These are phyloP conservation scores for Geotrichum citri-aurantii DNA, from an alignment of 1,139 yeast genomes.

Conservation along the genomic window DNA sequence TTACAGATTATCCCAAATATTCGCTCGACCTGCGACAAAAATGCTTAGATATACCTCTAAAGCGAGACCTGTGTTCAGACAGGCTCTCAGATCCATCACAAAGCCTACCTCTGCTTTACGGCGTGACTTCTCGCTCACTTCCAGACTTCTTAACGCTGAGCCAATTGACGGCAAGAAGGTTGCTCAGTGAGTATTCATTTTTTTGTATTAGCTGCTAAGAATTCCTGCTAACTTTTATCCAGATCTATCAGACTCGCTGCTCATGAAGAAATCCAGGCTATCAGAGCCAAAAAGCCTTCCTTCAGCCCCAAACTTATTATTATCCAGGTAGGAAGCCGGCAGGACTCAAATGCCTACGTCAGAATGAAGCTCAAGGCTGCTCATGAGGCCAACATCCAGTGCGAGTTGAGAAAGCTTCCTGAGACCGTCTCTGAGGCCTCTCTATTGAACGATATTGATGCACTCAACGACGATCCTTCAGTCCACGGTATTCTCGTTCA, in stretches of 20 bases:
- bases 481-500: slow-evolving; percentile 91
- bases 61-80: slow-evolving; percentile 4
- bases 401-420: slow-evolving; percentile 33
- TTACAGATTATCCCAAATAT: background rate
- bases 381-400: slow-evolving; percentile 35
- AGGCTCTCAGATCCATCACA: slow-evolving; percentile 1
- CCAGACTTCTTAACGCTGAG: slow-evolving; percentile 27
- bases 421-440: slow-evolving; percentile 37
- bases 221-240: slow-evolving; percentile 4
- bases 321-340: slow-evolving; percentile 85
- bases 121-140: slow-evolving; percentile 16
- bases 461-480: slow-evolving; percentile 58
- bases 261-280: slow-evolving; percentile 42
- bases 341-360: slow-evolving; percentile 87
- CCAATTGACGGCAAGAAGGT: slow-evolving; percentile 67
- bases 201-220: background rate
- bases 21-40: background rate
- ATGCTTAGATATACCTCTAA: slow-evolving; percentile 13
- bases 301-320: slow-evolving; percentile 78
- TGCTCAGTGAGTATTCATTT: slow-evolving; percentile 42
- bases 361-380: slow-evolving; percentile 94
- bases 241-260: slow-evolving; percentile 27
- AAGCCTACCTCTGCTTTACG: slow-evolving; percentile 3
- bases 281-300: slow-evolving; percentile 47
- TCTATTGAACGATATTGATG: slow-evolving; percentile 52